Percentiles rank a stretch among this genome's conserved stretches.
Evolutionary conservation across 371 early-diverging fungal genomes (phyloP).

Genomic region (Catenaria anguillulae): DNA sequence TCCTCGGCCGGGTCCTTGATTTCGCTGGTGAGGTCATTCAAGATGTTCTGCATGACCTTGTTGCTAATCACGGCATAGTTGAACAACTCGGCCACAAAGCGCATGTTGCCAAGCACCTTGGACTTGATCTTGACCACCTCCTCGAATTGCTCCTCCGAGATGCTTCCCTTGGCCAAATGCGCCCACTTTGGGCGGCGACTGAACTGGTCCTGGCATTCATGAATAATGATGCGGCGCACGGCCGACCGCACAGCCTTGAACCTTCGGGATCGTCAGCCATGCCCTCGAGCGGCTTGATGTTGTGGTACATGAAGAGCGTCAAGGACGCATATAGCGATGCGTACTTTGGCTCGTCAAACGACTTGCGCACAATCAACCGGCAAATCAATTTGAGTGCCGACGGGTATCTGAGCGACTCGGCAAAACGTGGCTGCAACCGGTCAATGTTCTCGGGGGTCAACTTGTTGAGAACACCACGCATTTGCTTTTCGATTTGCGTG

Average conservation of each 20-base stretch:
- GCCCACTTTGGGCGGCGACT: neutral
- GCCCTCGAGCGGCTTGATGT: neutral
- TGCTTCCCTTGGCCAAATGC: neutral
- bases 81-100: constrained; percentile 4
- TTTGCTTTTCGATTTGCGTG: neutral
- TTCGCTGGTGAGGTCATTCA: neutral
- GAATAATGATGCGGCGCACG: neutral
- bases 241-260: neutral
- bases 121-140: constrained; percentile 7
- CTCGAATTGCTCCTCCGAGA: constrained; percentile 4
- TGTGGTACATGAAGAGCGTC: neutral
- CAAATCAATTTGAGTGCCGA: neutral
- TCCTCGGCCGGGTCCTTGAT: neutral
- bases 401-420: neutral
- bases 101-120: constrained; percentile 7
- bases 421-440: neutral
- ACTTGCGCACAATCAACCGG: constrained; percentile 4
- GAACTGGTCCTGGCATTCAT: neutral
- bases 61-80: neutral
- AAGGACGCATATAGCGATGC: constrained; percentile 2
- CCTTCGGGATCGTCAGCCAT: neutral
- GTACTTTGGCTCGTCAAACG: constrained; percentile 7
- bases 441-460: constrained; percentile 1
- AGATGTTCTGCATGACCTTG: neutral
- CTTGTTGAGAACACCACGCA: constrained; percentile 3